Conservation (phyloP, 495 filamentous ascomycete genomes). For the Bombardia bombarda region DNA sequence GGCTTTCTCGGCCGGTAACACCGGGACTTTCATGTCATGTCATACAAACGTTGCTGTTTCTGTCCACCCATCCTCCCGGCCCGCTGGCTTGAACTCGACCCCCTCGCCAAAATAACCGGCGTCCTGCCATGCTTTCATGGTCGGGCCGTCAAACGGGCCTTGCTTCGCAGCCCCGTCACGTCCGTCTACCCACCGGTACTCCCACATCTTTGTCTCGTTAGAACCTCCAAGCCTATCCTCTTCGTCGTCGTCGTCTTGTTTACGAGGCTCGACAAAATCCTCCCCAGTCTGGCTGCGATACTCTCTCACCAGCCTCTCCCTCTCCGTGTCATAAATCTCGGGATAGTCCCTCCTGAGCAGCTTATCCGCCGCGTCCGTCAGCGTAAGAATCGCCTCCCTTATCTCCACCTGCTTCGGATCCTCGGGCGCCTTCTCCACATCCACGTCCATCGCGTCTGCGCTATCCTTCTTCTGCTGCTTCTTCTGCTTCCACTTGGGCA, state of each 20-base stretch:
- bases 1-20: not conserved
- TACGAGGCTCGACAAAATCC: conserved; percentile 63
- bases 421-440: conserved; percentile 42
- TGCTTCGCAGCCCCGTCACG: conserved; percentile 72
- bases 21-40: not conserved
- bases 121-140: conserved; percentile 81
- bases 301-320: conserved; percentile 76
- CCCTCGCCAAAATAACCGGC: conserved; percentile 93
- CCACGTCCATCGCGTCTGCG: conserved; percentile 53
- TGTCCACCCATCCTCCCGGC: conserved; percentile 54
- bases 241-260: conserved; percentile 15
- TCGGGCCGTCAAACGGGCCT: conserved; percentile 75
- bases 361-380: conserved; percentile 84
- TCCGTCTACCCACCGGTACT: conserved; percentile 85
- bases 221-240: not conserved
- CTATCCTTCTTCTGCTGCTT: conserved; percentile 35
- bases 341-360: conserved; percentile 71
- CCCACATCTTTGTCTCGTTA: conserved; percentile 56
- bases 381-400: conserved; percentile 63
- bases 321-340: conserved; percentile 82
- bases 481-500: conserved; percentile 53
- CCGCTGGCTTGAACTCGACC: conserved; percentile 71
- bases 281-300: conserved; percentile 85
- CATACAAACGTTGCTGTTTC: conserved; percentile 53
- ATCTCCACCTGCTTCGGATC: conserved; percentile 64